Evolutionary conservation across 305 asterid species (phyloP), one percentile per base, ranked within the genome.

Genomic region (Petunia hybrid): DNA sequence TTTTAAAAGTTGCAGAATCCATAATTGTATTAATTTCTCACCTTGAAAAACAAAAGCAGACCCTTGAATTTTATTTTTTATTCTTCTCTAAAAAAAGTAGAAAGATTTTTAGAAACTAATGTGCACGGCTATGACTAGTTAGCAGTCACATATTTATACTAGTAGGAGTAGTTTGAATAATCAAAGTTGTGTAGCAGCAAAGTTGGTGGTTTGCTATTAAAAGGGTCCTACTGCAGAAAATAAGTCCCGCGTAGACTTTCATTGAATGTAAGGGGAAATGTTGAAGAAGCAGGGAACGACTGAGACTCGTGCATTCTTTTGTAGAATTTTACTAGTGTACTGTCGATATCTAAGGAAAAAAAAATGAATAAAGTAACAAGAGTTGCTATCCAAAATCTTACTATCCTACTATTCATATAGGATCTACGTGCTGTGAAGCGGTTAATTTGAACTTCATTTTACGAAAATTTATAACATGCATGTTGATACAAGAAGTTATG

Each of bases 71-170:
- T 3, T 76, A 31, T 10, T 40, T 31, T 41, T 41, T 22, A 2
- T 66, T 1, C 13, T 40, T 67, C 36, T 69, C 41, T 8, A 57
- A 57, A 14, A 0, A 56, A 42, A 42, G 31, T 22, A 57, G 13
- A 45, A 14, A 36, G 43, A 36, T 6, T 14, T 56, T 71, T 36
- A 9, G 41, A 39, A 45, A 78, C 43, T 6, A 76, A 57, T 61
- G 61, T 77, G 81, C 62, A 45, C 16, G 39, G 16, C 45, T 62
- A 8, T 78, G 75, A 78, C 22, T 16, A n/a, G 75, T 42, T 45
- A 35, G 61, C 3, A 78, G n/a, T 78, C 60, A 46, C 63, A 67
- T 62, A 78, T 78, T 63, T 78, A 78, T 63, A 78, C 12, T 31
- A 67, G 61, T 7, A 9, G 3, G 4, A 42, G 62, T 43, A 16